Percentiles rank a stretch among this genome's conserved stretches.
Conservation (phyloP, 352 stramenopile species). For the Thraustochytrium sp. region DNA sequence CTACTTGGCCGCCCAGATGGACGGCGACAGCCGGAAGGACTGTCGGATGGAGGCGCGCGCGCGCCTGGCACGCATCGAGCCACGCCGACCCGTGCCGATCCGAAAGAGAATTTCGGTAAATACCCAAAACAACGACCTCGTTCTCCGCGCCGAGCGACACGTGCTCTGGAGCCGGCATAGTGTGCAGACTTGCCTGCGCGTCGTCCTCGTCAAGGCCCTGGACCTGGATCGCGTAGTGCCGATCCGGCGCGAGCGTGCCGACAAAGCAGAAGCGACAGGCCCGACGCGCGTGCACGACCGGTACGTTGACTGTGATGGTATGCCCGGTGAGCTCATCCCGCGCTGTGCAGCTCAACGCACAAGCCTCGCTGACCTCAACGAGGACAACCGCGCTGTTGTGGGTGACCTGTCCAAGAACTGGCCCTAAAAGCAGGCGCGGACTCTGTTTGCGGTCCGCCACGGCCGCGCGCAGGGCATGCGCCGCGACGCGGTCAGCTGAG, state of each 20-base stretch:
- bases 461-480: not conserved
- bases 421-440: not conserved
- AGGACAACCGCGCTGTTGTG: not conserved
- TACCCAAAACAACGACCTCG: not conserved
- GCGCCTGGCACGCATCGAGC: not conserved
- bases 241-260: not conserved
- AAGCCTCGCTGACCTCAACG: not conserved
- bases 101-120: not conserved
- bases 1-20: conserved; percentile 28
- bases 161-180: conserved; percentile 7
- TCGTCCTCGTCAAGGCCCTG: not conserved
- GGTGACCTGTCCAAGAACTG: conserved; percentile 2
- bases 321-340: not conserved
- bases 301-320: not conserved
- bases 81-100: not conserved
- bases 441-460: not conserved
- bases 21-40: not conserved
- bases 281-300: not conserved
- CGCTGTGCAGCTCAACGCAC: not conserved
- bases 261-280: not conserved
- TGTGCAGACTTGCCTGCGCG: not conserved
- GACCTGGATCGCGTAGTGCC: not conserved
- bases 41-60: not conserved
- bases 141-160: not conserved
- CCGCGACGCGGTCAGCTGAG: not conserved